Conservation (phyloP, 176 grass and related monocot species). For the Thinopyrum elongatum region DNA sequence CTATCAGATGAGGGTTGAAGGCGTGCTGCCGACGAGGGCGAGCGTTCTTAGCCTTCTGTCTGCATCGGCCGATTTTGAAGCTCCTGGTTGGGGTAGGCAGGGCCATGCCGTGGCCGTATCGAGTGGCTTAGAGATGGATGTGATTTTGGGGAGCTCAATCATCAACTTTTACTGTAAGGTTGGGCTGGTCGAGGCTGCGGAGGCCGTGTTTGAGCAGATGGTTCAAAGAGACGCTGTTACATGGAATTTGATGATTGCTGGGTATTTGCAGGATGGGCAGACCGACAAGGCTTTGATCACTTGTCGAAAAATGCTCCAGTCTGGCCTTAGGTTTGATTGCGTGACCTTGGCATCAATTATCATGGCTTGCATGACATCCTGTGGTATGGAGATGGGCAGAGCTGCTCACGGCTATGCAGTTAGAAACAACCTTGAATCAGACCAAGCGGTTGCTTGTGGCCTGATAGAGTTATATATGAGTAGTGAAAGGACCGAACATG, state of each 20-base stretch:
- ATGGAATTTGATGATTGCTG: constrained; percentile 79
- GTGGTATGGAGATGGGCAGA: constrained; percentile 37
- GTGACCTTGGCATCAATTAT: constrained; percentile 60
- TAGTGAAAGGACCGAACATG: constrained; percentile 43
- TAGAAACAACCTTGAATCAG: constrained; percentile 50
- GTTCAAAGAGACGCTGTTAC: constrained; percentile 46
- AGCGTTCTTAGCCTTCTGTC: constrained; percentile 56
- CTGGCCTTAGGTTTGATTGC: constrained; percentile 51
- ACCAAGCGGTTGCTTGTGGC: constrained; percentile 46
- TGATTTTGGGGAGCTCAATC: constrained; percentile 62
- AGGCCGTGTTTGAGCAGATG: constrained; percentile 62
- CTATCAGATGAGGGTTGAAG: constrained; percentile 52
- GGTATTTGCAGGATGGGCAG: constrained; percentile 52
- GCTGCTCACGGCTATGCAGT: constrained; percentile 67
- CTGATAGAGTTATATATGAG: constrained; percentile 66
- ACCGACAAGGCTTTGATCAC: constrained; percentile 40
- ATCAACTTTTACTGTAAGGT: constrained; percentile 67
- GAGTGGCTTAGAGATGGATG: constrained; percentile 52
- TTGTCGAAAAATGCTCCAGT: constrained; percentile 52
- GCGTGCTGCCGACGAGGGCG: constrained; percentile 50
- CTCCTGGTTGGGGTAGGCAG: constrained; percentile 55
- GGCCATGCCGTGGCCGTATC: constrained; percentile 52
- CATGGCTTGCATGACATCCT: constrained; percentile 54
- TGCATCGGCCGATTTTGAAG: constrained; percentile 38
- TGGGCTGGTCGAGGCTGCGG: constrained; percentile 57